Conservation (phyloP, 768 basidiomycete genomes). For the Pleurotus cornucopiae region DNA sequence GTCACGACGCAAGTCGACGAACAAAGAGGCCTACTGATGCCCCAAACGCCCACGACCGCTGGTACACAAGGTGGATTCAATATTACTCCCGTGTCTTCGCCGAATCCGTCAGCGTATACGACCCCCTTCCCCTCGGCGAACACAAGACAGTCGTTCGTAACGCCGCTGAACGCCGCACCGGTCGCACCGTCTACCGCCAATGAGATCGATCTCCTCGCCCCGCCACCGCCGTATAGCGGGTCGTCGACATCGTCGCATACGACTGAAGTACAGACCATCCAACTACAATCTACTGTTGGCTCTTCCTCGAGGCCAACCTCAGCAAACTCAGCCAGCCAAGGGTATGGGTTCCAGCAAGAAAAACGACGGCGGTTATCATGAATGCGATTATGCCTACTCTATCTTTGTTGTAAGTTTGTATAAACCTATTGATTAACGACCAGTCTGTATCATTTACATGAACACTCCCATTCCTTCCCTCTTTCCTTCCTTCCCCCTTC, state of each 20-base stretch:
- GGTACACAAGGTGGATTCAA: constrained; percentile 1
- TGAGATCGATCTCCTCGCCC: background rate
- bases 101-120: background rate
- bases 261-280: background rate
- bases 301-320: background rate
- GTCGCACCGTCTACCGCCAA: background rate
- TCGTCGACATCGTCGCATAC: background rate
- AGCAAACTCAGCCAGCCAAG: background rate
- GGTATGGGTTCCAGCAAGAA: background rate
- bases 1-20: background rate
- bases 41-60: constrained; percentile 4
- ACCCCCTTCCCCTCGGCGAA: background rate
- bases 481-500: no score
- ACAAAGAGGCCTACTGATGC: constrained; percentile 1
- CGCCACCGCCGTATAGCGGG: constrained; percentile 6
- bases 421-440: no score
- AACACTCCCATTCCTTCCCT: no score
- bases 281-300: background rate
- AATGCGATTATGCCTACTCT: no score
- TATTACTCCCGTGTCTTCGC: background rate
- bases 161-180: background rate
- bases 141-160: background rate
- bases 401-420: no score
- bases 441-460: no score
- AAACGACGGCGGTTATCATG: background rate